A percentile compares a stretch with the other conserved stretches of the same genome.
phyloP scores from a whole-genome alignment of 163 green algal species.

The Scenedesmus sp. region DNA sequence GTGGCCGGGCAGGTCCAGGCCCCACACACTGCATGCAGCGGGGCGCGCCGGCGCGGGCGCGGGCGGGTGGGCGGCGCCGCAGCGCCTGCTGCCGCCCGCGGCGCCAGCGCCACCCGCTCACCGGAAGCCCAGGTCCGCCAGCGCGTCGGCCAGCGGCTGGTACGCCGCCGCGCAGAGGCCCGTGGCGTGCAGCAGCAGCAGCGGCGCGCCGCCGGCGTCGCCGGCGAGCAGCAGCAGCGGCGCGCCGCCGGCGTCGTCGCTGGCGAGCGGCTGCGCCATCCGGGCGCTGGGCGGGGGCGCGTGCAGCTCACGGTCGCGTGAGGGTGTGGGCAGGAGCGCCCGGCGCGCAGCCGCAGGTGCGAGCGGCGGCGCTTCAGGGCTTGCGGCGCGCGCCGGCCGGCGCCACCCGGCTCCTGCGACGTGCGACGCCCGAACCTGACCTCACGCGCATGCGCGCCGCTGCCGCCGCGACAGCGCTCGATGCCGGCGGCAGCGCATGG shows the following conservation, averaged over 20 bases:
- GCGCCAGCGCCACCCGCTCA: no score
- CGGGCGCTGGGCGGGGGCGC: conserved; percentile 22
- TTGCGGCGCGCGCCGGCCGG: background rate
- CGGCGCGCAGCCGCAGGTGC: background rate
- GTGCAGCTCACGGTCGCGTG: no score
- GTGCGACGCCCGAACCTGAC: no score
- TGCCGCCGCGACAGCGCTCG: no score
- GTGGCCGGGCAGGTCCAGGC: conserved; percentile 30
- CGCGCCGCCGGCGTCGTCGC: background rate
- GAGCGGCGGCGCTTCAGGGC: background rate
- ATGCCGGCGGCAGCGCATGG: no score
- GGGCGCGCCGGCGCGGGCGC: no score
- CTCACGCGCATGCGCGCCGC: no score
- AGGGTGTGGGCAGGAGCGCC: background rate
- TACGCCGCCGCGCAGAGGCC: conserved; percentile 7
- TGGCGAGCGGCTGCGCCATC: background rate
- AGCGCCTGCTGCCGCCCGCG: no score
- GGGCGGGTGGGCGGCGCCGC: no score
- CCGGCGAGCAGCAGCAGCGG: background rate
- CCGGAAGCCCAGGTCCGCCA: no score
- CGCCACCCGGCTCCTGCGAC: background rate
- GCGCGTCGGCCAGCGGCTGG: conserved; percentile 4
- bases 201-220: background rate
- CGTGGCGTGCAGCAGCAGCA: conserved; percentile 40
- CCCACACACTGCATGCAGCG: background rate